Percentiles rank a stretch among this genome's conserved stretches.
phyloP scores from a whole-genome alignment of 192 early-diverging fungal species.

The Backusella macrospora region DNA sequence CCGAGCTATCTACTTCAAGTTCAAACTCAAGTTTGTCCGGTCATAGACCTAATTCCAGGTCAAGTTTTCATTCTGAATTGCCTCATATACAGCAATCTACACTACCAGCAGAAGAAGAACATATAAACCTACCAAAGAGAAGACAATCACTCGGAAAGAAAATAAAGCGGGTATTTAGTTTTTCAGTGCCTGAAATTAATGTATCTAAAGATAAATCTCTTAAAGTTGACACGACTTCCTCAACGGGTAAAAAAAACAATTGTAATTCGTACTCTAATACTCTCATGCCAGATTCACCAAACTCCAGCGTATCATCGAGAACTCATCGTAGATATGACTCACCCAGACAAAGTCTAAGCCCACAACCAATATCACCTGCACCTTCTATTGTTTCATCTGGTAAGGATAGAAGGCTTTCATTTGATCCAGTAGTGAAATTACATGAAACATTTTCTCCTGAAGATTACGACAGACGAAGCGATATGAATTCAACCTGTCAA shows the following conservation, averaged over 20 bases:
- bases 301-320: slow-evolving; percentile 12
- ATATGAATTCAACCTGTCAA: slow-evolving; percentile 76
- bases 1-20: background rate
- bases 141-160: slow-evolving; percentile 14
- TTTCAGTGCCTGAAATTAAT: background rate
- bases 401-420: background rate
- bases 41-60: background rate
- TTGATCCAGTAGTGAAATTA: slow-evolving; percentile 3
- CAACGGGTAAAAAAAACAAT: background rate
- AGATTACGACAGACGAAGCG: slow-evolving; percentile 90
- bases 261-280: background rate
- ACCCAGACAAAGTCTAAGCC: background rate
- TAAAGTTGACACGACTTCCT: background rate
- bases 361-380: slow-evolving; percentile 17
- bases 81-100: background rate
- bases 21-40: background rate
- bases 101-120: background rate
- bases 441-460: slow-evolving; percentile 70
- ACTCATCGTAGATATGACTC: background rate
- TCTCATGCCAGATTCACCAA: slow-evolving; percentile 11
- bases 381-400: slow-evolving; percentile 11
- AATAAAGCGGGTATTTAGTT: slow-evolving; percentile 15
- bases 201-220: background rate
- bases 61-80: background rate
- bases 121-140: background rate